Evolutionary conservation across 768 basidiomycete species (phyloP).

Genomic region (Lactifluus piperatus): DNA sequence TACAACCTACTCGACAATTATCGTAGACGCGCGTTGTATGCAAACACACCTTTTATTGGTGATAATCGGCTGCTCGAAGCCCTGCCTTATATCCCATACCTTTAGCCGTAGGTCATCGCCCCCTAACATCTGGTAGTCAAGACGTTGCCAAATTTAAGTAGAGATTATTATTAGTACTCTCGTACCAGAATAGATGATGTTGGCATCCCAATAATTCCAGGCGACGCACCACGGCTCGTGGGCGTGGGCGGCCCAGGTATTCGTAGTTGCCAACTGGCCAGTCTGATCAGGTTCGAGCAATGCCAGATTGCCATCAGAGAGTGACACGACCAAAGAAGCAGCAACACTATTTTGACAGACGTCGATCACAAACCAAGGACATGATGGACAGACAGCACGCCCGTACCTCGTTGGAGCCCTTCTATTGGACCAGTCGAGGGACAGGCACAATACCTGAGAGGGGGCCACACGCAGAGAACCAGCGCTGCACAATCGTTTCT

Average conservation of each 20-base stretch:
- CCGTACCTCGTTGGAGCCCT: slow-evolving; percentile 41
- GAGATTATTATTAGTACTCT: background rate
- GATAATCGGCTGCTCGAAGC: slow-evolving; percentile 48
- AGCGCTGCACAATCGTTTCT: slow-evolving; percentile 30
- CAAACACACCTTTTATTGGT: slow-evolving; percentile 59
- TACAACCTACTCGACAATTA: background rate
- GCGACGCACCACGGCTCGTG: slow-evolving; percentile 91
- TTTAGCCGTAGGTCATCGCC: slow-evolving; percentile 91
- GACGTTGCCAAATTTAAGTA: background rate
- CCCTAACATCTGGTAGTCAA: slow-evolving; percentile 39
- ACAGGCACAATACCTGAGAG: slow-evolving; percentile 67
- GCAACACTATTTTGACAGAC: slow-evolving; percentile 30
- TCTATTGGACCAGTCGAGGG: slow-evolving; percentile 88
- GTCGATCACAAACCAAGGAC: background rate
- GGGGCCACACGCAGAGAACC: slow-evolving; percentile 41
- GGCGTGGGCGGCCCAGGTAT: slow-evolving; percentile 83
- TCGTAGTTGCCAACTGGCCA: slow-evolving; percentile 35
- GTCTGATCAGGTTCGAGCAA: slow-evolving; percentile 44
- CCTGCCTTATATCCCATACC: slow-evolving; percentile 79
- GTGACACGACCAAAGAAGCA: slow-evolving; percentile 65
- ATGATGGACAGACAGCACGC: slow-evolving; percentile 3
- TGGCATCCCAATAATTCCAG: slow-evolving; percentile 82
- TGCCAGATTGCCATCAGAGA: slow-evolving; percentile 72
- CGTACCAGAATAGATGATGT: slow-evolving; percentile 77
- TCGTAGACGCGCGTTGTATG: background rate